Conservation (phyloP, 768 basidiomycete genomes). For the Rhodotorula kratochvilovae region DNA sequence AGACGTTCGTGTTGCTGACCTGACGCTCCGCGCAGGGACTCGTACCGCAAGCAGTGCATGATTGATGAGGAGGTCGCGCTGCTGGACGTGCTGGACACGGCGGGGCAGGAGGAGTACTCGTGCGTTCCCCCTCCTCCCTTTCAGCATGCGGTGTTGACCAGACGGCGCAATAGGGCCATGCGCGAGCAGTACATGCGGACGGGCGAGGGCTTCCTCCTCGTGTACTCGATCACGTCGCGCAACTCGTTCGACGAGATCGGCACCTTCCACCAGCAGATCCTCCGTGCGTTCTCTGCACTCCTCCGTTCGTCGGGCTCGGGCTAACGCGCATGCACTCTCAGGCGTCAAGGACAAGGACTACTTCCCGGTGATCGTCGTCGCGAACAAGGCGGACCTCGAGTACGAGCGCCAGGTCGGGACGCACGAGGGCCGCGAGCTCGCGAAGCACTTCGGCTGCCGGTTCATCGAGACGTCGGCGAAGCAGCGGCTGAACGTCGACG, state of each 20-base stretch:
- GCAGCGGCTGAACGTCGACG: slow-evolving; percentile 52
- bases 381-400: slow-evolving; percentile 52
- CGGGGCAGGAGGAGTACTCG: slow-evolving; percentile 85
- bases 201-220: slow-evolving; percentile 54
- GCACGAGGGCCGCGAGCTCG: slow-evolving; percentile 96
- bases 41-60: slow-evolving; percentile 68
- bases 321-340: neutral
- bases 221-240: slow-evolving; percentile 53
- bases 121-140: slow-evolving; percentile 50
- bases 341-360: slow-evolving; percentile 51
- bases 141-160: neutral
- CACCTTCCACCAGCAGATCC: slow-evolving; percentile 52
- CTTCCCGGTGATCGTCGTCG: slow-evolving; percentile 53
- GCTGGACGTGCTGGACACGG: slow-evolving; percentile 55
- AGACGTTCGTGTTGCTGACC: neutral
- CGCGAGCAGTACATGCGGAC: slow-evolving; percentile 99
- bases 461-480: slow-evolving; percentile 54
- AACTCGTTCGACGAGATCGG: slow-evolving; percentile 53
- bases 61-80: slow-evolving; percentile 53
- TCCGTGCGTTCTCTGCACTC: slow-evolving; percentile 42
- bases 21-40: slow-evolving; percentile 57
- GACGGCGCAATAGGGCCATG: slow-evolving; percentile 66
- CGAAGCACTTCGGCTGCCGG: slow-evolving; percentile 56
- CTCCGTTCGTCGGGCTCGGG: accelerated
- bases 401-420: slow-evolving; percentile 58